Base-by-base conservation (phyloP, 2,329 filamentous ascomycete genomes). In the Aspergillus pseudoterreus region DNA sequence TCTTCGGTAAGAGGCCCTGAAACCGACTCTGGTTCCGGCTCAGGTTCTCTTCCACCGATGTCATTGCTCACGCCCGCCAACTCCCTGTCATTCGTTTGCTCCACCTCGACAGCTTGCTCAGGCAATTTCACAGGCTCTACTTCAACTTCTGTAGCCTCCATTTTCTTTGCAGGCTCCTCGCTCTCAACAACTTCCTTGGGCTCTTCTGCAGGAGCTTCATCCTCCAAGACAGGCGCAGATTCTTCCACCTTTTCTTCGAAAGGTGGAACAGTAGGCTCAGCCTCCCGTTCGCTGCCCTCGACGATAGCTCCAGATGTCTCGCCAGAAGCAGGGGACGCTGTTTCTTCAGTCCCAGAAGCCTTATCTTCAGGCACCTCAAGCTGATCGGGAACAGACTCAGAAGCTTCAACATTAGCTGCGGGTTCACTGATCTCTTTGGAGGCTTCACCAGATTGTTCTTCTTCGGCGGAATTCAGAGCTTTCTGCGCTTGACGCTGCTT, bases 401-500 rank as follows among this genome's bases (percentile, higher is more conserved):
- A 17, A n/a, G 14, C 15, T 17, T 38, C 35, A 38, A 15, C 35
- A n/a, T 38, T 11, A 6, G 15, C 35, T 2, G 35, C 6, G n/a
- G 15, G 39, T 24, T 42, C 15, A 15, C 6, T 12, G 17, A 21
- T 21, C 19, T 21, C 39, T 17, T 11, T 17, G 19, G 19, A 19
- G 2, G n/a, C 2, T 10, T 42, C 39, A 42, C 11, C 39, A 42
- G 39, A 17, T 12, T 4, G 17, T 15, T 45, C 50, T 42, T 54
- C 47, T 22, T 51, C 21, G 10, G 14, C 6, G 35, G 27, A 21
- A 33, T 45, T 45, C 35, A 32, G 42, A 33, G 52, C 38, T 39
- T 48, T 46, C 22, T 60, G 43, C 30, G 55, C 58, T 46, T 62
- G 47, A 14, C 57, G 60, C 32, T 63, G 55, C 50, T 63, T 62